These are phyloP conservation scores for Galerina sulciceps DNA, from an alignment of 768 basidiomycete genomes.

Conservation along the genomic window DNA sequence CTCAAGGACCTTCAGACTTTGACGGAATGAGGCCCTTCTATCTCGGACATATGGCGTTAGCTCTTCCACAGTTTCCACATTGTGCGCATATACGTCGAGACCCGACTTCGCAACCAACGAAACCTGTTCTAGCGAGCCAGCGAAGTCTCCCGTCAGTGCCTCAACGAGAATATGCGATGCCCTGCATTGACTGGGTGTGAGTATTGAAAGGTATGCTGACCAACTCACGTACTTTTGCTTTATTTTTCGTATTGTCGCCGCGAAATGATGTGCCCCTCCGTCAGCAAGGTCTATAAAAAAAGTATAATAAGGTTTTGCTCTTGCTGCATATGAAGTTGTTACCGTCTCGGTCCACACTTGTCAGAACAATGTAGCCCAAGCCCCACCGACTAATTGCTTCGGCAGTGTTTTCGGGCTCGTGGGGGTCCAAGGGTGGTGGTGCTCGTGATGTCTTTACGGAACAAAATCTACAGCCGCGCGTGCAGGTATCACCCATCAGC, in stretches of 20 bases:
- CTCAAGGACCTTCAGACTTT: conserved; percentile 79
- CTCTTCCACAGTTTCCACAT: conserved; percentile 94
- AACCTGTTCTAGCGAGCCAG: conserved; percentile 75
- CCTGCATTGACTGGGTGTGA: conserved; percentile 41
- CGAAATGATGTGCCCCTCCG: conserved; percentile 93
- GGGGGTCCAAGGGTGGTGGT: conserved; percentile 91
- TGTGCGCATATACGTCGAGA: conserved; percentile 97
- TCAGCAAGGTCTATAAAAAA: conserved; percentile 77
- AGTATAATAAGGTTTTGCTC: not conserved
- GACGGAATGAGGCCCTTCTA: conserved; percentile 88
- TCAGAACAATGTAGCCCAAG: conserved; percentile 95
- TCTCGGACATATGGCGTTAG: conserved; percentile 96
- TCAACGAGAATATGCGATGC: conserved; percentile 96
- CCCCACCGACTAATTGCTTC: conserved; percentile 99
- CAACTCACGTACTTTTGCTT: conserved; percentile 90
- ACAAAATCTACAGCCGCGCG: conserved; percentile 96
- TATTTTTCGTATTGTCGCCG: conserved; percentile 92
- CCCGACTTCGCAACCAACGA: conserved; percentile 88
- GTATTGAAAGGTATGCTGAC: not conserved
- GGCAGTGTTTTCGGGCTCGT: conserved; percentile 97
- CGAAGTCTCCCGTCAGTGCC: conserved; percentile 95
- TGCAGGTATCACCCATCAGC: conserved; percentile 99
- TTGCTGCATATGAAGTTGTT: conserved; percentile 23
- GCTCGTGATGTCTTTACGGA: conserved; percentile 91
- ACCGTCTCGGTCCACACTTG: conserved; percentile 97